These are phyloP conservation scores for Clohesyomyces aquaticus DNA, from an alignment of 495 filamentous ascomycete genomes.

Conservation along the genomic window DNA sequence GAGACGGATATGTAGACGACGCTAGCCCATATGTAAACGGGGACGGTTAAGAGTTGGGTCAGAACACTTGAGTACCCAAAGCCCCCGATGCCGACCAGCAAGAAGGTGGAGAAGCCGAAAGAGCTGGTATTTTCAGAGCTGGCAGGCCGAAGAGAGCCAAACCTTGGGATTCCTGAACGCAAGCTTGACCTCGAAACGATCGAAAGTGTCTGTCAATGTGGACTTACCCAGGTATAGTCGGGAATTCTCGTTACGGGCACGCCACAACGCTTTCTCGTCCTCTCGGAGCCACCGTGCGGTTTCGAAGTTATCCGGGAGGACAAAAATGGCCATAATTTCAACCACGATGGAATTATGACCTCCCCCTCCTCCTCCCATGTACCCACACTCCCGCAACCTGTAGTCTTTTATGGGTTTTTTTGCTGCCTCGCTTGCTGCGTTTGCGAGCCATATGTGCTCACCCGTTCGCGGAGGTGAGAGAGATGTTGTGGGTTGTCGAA, in stretches of 20 bases:
- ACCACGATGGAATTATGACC: not conserved
- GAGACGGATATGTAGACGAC: constrained; percentile 13
- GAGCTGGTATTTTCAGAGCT: constrained; percentile 60
- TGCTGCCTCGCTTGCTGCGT: no score
- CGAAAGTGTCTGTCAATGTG: constrained; percentile 52
- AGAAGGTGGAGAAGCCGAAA: constrained; percentile 63
- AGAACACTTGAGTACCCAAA: constrained; percentile 57
- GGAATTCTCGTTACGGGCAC: constrained; percentile 51
- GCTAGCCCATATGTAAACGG: constrained; percentile 44
- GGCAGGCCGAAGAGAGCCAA: constrained; percentile 45
- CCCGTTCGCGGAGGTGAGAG: no score
- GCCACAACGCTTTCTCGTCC: constrained; percentile 58
- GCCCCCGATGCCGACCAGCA: constrained; percentile 59
- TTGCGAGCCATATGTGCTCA: no score
- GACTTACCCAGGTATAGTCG: constrained; percentile 50
- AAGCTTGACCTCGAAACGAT: constrained; percentile 55
- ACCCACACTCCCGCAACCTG: no score
- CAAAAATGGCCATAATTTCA: not conserved
- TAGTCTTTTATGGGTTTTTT: no score
- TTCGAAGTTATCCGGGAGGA: constrained; percentile 6
- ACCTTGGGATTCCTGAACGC: constrained; percentile 49
- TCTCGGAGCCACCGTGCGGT: not conserved
- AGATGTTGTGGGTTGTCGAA: no score
- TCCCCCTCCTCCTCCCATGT: no score
- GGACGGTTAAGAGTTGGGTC: constrained; percentile 50